These are phyloP conservation scores for Dendrobium nobile DNA, from an alignment of 106 monocot genomes.

Conservation along the genomic window DNA sequence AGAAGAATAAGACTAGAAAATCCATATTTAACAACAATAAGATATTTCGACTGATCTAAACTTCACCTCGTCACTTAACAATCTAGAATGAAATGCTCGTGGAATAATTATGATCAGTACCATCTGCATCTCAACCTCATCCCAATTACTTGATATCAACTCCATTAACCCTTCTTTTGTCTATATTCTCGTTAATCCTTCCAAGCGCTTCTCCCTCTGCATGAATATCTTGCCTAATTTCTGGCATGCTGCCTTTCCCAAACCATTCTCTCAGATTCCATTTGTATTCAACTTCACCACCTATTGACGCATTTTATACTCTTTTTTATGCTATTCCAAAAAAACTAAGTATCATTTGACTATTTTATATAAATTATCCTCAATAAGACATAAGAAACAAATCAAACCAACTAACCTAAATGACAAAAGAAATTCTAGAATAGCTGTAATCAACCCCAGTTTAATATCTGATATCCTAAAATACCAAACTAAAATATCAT, in stretches of 20 bases:
- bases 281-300: background rate
- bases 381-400: background rate
- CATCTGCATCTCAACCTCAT: background rate
- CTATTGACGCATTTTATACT: no score
- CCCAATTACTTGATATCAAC: background rate
- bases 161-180: background rate
- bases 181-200: background rate
- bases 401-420: background rate
- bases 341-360: no score
- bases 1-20: background rate
- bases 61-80: background rate
- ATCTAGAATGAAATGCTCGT: background rate
- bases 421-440: background rate
- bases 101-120: background rate
- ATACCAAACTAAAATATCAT: background rate
- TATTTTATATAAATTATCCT: no score
- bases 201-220: background rate
- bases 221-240: background rate
- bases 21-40: background rate
- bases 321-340: no score
- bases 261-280: background rate
- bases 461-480: no score
- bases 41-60: background rate
- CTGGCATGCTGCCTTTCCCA: background rate
- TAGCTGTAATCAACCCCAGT: no score